Conservation (phyloP, 805 yeast genomes). For the Clavispora vitiphila region DNA sequence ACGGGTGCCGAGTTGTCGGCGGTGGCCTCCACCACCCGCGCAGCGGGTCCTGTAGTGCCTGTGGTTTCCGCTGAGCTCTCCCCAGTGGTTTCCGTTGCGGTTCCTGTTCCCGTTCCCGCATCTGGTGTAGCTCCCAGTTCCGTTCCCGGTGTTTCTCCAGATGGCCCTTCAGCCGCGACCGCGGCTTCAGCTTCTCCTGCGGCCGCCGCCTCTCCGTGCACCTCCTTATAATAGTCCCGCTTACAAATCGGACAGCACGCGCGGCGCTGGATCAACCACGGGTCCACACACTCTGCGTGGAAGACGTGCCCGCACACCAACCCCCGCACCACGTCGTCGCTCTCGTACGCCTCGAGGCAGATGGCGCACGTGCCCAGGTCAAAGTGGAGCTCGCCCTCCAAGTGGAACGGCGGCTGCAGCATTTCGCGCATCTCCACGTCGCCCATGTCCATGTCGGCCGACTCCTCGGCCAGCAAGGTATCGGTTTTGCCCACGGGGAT, state of each 20-base stretch:
- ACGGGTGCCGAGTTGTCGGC: background rate
- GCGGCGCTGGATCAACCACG: slow-evolving; percentile 70
- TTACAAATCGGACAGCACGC: slow-evolving; percentile 87
- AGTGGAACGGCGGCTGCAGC: slow-evolving; percentile 2
- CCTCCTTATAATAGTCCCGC: slow-evolving; percentile 49
- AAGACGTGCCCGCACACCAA: slow-evolving; percentile 79
- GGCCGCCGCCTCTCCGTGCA: slow-evolving; percentile 2
- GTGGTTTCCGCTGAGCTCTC: too few relatives aligned
- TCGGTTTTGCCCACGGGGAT: too few relatives aligned
- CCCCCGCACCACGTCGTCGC: slow-evolving; percentile 63
- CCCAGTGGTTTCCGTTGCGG: too few relatives aligned
- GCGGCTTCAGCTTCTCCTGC: too few relatives aligned
- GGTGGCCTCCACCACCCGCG: background rate
- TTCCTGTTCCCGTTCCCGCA: too few relatives aligned
- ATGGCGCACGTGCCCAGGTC: slow-evolving; percentile 74
- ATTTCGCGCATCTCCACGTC: background rate
- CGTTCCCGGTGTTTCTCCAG: too few relatives aligned
- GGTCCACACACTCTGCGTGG: slow-evolving; percentile 74
- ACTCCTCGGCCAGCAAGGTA: background rate
- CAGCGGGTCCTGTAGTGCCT: too few relatives aligned
- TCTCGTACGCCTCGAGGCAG: slow-evolving; percentile 63
- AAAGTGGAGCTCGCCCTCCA: slow-evolving; percentile 45
- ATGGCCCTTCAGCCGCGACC: too few relatives aligned
- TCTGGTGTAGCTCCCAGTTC: too few relatives aligned
- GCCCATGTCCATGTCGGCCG: background rate